Conservation (phyloP, 495 filamentous ascomycete genomes). For the Pyronema omphalodes region DNA sequence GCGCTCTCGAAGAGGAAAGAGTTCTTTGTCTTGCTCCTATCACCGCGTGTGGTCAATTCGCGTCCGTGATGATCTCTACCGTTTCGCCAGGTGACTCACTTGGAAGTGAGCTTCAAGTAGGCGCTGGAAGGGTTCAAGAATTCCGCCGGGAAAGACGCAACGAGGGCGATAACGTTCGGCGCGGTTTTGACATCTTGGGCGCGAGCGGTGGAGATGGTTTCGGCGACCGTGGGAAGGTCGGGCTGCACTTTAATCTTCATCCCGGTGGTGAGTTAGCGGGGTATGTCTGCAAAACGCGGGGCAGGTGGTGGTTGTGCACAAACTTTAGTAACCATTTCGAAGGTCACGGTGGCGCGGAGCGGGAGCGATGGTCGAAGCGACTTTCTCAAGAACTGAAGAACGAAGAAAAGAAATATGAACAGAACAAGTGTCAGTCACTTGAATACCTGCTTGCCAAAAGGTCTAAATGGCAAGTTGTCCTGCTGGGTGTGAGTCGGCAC, state of each 20-base stretch:
- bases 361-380: no score
- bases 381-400: no score
- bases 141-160: constrained; percentile 72
- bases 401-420: no score
- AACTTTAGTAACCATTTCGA: constrained; percentile 3
- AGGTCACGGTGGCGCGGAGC: background rate
- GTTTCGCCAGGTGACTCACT: constrained; percentile 33
- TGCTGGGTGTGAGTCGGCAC: no score
- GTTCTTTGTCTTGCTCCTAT: constrained; percentile 38
- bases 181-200: constrained; percentile 27
- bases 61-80: background rate
- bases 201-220: constrained; percentile 34
- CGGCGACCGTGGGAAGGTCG: constrained; percentile 33
- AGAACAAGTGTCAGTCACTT: no score
- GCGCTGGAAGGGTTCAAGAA: constrained; percentile 79
- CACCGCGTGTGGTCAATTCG: constrained; percentile 2
- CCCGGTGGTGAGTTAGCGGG: background rate
- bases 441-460: no score
- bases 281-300: background rate
- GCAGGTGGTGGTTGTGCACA: background rate
- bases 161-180: constrained; percentile 73
- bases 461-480: no score
- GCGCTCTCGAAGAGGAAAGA: constrained; percentile 92
- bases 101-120: constrained; percentile 69
- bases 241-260: constrained; percentile 30